Evolutionary conservation across 1,284 basidiomycete species (phyloP).

Genomic region (Exobasidium cylindrosporum): DNA sequence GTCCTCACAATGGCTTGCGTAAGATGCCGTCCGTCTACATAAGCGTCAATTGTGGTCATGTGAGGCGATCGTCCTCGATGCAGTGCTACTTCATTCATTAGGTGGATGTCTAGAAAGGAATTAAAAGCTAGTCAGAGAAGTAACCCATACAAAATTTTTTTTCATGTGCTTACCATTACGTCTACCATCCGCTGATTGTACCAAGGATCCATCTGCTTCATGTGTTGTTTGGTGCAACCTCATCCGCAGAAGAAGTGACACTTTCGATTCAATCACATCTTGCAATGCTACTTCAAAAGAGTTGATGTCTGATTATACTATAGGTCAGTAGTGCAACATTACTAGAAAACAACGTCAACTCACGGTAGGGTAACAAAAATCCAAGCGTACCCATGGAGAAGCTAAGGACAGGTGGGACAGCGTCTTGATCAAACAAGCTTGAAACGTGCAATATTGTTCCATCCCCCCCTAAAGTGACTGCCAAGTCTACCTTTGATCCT

Average conservation of each 20-base stretch:
- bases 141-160: not conserved
- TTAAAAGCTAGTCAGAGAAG: not conserved
- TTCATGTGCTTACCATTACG: slow-evolving; percentile 3
- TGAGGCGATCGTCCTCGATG: slow-evolving; percentile 89
- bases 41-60: slow-evolving; percentile 88
- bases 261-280: slow-evolving; percentile 37
- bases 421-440: slow-evolving; percentile 79
- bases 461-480: slow-evolving; percentile 89
- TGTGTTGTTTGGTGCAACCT: slow-evolving; percentile 37
- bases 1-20: slow-evolving; percentile 85
- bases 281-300: slow-evolving; percentile 33
- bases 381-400: slow-evolving; percentile 95
- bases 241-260: slow-evolving; percentile 45
- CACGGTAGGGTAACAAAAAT: slow-evolving; percentile 89
- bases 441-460: slow-evolving; percentile 94
- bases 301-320: slow-evolving; percentile 38
- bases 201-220: slow-evolving; percentile 21
- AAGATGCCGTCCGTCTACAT: slow-evolving; percentile 89
- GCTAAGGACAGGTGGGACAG: slow-evolving; percentile 89
- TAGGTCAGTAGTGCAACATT: no score
- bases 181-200: slow-evolving; percentile 12
- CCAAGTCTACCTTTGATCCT: slow-evolving; percentile 63
- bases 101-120: slow-evolving; percentile 71
- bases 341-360: no score
- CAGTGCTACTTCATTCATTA: slow-evolving; percentile 94